Base-by-base conservation (phyloP, 805 yeast species). In the Blastobotrys peoriensis region DNA sequence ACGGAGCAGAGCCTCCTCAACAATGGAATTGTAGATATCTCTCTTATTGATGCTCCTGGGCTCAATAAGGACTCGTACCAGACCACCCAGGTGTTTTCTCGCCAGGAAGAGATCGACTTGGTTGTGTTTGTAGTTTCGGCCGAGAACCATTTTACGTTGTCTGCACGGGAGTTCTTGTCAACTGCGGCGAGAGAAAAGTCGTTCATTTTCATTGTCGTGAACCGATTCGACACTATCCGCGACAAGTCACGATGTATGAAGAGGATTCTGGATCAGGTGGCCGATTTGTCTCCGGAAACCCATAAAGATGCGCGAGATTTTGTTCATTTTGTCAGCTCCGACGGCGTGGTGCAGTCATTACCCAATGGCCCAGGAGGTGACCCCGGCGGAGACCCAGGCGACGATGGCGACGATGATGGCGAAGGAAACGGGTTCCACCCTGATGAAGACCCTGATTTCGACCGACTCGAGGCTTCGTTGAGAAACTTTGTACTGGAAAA, bases 41-140 rank as follows among this genome's bases (percentile, higher is more conserved):
- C 89, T 19, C 70, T 93, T 49, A 93, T 93, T 43, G 99, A 93
- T 67, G 97, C 98, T 0, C 99, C 99, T 0, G 99, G 99, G 0
- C 71, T 93, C 45, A 93, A 93, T 61, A 74, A 88, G 73, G 97
- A 91, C 57, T 85, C 93, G 3, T 83, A 83, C 55, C 96, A 87
- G 61, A 93, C 99, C 0, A 86, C 96, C 1, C 95, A 91, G 59
- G 88, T 93, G 0, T 89, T 91, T 61, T 83, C 96, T 1, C 78
- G 97, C 48, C 98, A 93, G 67, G 98, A 93, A 58, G 98, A 93
- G 59, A 93, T 93, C 50, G 99, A 93, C 62, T 71, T 93, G 52
- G 96, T 93, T 2, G 91, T 93, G 1, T 94, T 93, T 68, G 98
- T 94, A 2, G 96, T 93, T 2, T 86, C 83, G 62, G 95, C 98